Percentiles rank a stretch among this genome's conserved stretches.
Evolutionary conservation across 108 stramenopile species (phyloP).

Genomic region (Epipyxis sp.): DNA sequence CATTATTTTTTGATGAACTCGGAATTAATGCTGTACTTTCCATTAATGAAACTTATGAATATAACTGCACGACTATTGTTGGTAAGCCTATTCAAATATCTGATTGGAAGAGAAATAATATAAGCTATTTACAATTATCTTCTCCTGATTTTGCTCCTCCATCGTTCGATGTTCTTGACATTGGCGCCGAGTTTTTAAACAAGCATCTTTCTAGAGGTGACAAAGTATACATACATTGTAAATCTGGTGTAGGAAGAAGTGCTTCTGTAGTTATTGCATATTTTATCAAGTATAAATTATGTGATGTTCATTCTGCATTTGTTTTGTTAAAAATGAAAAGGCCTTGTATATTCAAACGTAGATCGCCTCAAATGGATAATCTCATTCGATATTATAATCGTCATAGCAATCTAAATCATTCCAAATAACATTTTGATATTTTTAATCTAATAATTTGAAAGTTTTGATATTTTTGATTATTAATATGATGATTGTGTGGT

Average conservation of each 20-base stretch:
- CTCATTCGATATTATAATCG: too few species aligned
- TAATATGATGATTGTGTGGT: too few species aligned
- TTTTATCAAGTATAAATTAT: not conserved
- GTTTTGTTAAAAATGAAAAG: not conserved
- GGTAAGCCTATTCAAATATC: not conserved
- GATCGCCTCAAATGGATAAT: not conserved
- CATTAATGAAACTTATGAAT: slow-evolving; percentile 3
- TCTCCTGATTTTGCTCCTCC: slow-evolving; percentile 13
- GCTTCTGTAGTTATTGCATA: not conserved
- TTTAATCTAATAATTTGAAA: too few species aligned
- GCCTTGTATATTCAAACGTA: not conserved
- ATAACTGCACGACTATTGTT: not conserved
- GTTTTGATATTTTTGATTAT: too few species aligned
- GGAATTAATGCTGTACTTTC: not conserved
- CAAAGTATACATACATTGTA: slow-evolving; percentile 7
- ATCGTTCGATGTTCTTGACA: not conserved
- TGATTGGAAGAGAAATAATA: not conserved
- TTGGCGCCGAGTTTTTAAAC: not conserved
- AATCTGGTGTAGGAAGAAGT: not conserved
- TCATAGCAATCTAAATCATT: too few species aligned
- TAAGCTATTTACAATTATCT: not conserved
- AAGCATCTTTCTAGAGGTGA: not conserved
- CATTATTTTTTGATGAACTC: too few species aligned
- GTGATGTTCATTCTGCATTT: not conserved
- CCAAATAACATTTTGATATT: too few species aligned